Evolutionary conservation across 768 basidiomycete species (phyloP).

Genomic region (Polyporus arcularius): DNA sequence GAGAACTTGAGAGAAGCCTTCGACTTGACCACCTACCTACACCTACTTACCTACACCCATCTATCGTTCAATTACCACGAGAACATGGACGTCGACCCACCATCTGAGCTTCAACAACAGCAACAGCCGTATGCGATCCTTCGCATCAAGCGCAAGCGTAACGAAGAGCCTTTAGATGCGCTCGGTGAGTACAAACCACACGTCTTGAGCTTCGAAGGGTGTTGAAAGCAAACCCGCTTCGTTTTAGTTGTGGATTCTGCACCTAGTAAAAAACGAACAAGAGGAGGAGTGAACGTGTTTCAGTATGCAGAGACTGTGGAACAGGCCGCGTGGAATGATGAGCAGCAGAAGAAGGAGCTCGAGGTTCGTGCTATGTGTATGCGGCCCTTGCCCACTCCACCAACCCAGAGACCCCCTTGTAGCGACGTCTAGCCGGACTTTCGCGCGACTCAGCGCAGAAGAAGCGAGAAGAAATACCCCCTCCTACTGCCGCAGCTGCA

Average conservation of each 20-base stretch:
- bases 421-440: constrained; percentile 3
- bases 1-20: neutral
- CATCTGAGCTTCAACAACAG: constrained; percentile 8
- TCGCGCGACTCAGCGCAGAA: neutral
- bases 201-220: constrained; percentile 2
- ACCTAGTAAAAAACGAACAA: constrained; percentile 61
- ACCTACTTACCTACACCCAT: too few relatives aligned
- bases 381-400: neutral
- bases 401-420: too few relatives aligned
- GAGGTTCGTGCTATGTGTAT: constrained; percentile 47
- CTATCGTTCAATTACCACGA: neutral
- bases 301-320: constrained; percentile 84
- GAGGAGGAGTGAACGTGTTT: constrained; percentile 60
- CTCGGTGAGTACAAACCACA: constrained; percentile 52
- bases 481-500: neutral
- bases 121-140: constrained; percentile 67
- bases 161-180: constrained; percentile 81
- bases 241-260: constrained; percentile 15
- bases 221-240: neutral
- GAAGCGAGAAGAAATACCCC: neutral
- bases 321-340: constrained; percentile 65
- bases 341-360: constrained; percentile 53
- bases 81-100: constrained; percentile 15
- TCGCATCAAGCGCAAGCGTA: constrained; percentile 81
- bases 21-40: neutral